Conservation (phyloP, 2,329 filamentous ascomycete genomes). For the Cyanodermella asteris region DNA sequence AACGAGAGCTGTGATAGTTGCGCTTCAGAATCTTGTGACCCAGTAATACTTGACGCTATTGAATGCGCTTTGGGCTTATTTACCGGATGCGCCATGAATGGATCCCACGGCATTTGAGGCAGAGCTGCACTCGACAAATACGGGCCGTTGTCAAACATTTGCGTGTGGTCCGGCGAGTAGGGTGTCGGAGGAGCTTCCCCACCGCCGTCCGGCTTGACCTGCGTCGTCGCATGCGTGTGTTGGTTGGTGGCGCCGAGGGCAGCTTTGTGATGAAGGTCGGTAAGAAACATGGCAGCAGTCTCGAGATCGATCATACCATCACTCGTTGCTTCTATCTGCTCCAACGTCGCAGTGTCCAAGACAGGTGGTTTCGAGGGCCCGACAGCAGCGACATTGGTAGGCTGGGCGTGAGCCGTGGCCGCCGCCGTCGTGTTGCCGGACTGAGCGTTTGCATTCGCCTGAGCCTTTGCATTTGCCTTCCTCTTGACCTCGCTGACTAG, state of each 20-base stretch:
- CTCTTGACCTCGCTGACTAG: constrained; percentile 89
- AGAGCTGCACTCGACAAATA: constrained; percentile 60
- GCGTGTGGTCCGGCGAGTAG: constrained; percentile 48
- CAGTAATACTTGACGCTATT: constrained; percentile 41
- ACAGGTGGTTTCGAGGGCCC: constrained; percentile 56
- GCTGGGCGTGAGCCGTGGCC: constrained; percentile 4
- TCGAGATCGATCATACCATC: constrained; percentile 90
- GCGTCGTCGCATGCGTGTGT: constrained; percentile 26
- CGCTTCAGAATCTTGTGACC: constrained; percentile 44
- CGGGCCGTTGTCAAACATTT: constrained; percentile 56
- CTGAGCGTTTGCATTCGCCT: constrained; percentile 31
- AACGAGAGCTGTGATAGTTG: constrained; percentile 38
- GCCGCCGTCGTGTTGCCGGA: no score
- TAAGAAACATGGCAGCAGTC: constrained; percentile 94
- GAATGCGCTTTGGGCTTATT: constrained; percentile 57
- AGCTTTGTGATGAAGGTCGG: constrained; percentile 91
- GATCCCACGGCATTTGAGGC: constrained; percentile 80
- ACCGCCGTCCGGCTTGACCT: constrained; percentile 27
- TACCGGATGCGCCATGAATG: constrained; percentile 51
- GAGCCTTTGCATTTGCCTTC: constrained; percentile 47
- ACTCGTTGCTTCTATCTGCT: constrained; percentile 78
- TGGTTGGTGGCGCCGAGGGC: constrained; percentile 47
- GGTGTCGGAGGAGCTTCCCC: constrained; percentile 31
- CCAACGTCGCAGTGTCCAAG: constrained; percentile 66
- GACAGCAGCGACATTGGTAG: constrained; percentile 14